Evolutionary conservation across 2,329 filamentous ascomycete genomes (phyloP).

Genomic region (Fusarium sp.): DNA sequence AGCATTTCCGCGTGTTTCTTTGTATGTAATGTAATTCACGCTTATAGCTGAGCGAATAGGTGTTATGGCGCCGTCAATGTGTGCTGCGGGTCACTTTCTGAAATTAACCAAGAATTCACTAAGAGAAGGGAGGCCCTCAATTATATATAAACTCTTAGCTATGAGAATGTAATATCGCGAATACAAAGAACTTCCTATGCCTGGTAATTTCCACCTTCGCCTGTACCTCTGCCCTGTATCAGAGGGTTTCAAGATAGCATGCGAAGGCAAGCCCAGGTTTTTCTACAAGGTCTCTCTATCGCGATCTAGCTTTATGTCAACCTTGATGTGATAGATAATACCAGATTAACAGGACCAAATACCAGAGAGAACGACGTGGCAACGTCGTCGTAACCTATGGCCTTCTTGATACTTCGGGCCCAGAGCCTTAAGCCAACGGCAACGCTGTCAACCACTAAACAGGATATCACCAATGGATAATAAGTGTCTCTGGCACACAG

Average conservation of each 20-base stretch:
- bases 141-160: neutral
- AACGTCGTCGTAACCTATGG: neutral
- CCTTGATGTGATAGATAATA: no score
- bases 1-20: no score
- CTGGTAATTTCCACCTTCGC: neutral
- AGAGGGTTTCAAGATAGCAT: no score
- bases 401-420: neutral
- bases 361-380: neutral
- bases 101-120: neutral
- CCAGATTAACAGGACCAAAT: no score
- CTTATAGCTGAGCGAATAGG: neutral
- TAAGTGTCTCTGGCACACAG: neutral
- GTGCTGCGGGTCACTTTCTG: neutral
- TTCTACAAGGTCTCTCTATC: conserved; percentile 2
- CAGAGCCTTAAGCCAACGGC: neutral
- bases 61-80: neutral
- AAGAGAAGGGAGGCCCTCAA: neutral
- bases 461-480: neutral
- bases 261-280: neutral
- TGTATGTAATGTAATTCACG: neutral
- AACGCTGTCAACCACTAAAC: neutral
- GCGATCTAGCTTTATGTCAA: no score
- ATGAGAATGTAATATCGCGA: neutral
- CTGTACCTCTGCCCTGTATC: no score
- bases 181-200: neutral